Conservation (phyloP, 352 stramenopile genomes). For the Globisporangium nodosum region DNA sequence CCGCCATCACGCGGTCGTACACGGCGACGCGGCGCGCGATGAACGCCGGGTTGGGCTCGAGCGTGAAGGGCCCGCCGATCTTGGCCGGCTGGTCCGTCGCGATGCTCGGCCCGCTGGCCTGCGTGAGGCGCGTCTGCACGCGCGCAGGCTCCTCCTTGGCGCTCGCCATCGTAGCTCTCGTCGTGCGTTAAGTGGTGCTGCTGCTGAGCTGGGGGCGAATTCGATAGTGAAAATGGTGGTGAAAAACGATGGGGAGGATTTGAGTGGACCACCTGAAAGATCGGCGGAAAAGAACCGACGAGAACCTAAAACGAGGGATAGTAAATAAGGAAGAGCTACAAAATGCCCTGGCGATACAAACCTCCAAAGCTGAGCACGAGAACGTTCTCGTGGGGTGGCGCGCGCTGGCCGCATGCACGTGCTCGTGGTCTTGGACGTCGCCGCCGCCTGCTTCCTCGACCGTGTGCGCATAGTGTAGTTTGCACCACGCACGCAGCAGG, state of each 20-base stretch:
- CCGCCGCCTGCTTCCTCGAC: too few species aligned
- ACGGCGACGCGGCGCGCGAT: slow-evolving; percentile 69
- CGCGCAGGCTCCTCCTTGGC: slow-evolving; percentile 31
- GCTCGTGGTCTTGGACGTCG: too few species aligned
- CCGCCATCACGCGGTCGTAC: slow-evolving; percentile 83
- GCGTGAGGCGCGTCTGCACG: slow-evolving; percentile 74
- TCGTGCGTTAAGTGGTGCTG: background rate
- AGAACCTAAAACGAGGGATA: too few species aligned
- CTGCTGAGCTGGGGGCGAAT: background rate
- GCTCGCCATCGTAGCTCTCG: slow-evolving; percentile 3
- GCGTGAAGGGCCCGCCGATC: slow-evolving; percentile 79
- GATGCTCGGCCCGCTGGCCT: slow-evolving; percentile 68
- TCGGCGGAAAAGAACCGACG: too few species aligned
- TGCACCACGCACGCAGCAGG: background rate
- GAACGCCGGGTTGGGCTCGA: slow-evolving; percentile 83
- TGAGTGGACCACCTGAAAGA: too few species aligned
- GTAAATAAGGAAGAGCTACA: too few species aligned
- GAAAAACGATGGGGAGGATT: too few species aligned
- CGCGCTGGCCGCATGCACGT: too few species aligned
- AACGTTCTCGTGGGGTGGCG: too few species aligned
- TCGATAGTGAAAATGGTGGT: background rate
- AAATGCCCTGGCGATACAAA: too few species aligned
- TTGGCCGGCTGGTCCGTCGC: slow-evolving; percentile 43
- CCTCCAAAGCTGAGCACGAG: too few species aligned
- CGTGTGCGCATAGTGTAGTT: too few species aligned